Percentiles rank a stretch among this genome's conserved stretches.
phyloP scores from a whole-genome alignment of 257 asterid genomes.

The Hygrophila difformis region DNA sequence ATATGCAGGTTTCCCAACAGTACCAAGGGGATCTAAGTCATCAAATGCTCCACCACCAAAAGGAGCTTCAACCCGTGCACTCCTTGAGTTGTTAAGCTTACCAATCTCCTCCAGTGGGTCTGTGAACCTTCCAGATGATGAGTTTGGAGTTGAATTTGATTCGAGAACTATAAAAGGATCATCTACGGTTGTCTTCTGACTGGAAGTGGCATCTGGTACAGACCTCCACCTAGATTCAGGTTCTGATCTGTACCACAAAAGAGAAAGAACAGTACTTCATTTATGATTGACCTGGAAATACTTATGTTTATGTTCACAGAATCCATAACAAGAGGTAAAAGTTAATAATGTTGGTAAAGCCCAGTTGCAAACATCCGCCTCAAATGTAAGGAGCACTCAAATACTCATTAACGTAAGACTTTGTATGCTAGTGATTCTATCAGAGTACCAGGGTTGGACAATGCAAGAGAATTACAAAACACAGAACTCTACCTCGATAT shows the following conservation, averaged over 20 bases:
- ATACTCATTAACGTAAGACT: too few relatives aligned
- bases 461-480: too few relatives aligned
- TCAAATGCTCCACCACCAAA: slow-evolving; percentile 63
- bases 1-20: slow-evolving; percentile 42
- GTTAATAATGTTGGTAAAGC: too few relatives aligned
- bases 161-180: slow-evolving; percentile 76
- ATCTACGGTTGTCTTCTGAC: slow-evolving; percentile 31
- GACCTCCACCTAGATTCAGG: slow-evolving; percentile 58
- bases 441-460: too few relatives aligned
- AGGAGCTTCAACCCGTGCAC: slow-evolving; percentile 43
- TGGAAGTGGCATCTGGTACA: slow-evolving; percentile 44
- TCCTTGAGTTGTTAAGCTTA: slow-evolving; percentile 53
- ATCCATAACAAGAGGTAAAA: too few relatives aligned
- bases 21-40: slow-evolving; percentile 68
- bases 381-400: too few relatives aligned
- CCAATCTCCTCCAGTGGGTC: slow-evolving; percentile 74
- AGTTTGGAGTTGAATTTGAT: slow-evolving; percentile 43
- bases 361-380: too few relatives aligned
- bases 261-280: slow-evolving; percentile 14
- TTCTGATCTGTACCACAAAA: slow-evolving; percentile 51
- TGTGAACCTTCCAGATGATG: slow-evolving; percentile 37
- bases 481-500: too few relatives aligned
- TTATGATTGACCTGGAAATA: too few relatives aligned
- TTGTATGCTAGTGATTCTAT: too few relatives aligned
- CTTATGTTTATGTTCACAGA: too few relatives aligned